A percentile compares a stretch with the other conserved stretches of the same genome.
Evolutionary conservation across 139 green algal species (phyloP).

Genomic region (Volvox africanus): DNA sequence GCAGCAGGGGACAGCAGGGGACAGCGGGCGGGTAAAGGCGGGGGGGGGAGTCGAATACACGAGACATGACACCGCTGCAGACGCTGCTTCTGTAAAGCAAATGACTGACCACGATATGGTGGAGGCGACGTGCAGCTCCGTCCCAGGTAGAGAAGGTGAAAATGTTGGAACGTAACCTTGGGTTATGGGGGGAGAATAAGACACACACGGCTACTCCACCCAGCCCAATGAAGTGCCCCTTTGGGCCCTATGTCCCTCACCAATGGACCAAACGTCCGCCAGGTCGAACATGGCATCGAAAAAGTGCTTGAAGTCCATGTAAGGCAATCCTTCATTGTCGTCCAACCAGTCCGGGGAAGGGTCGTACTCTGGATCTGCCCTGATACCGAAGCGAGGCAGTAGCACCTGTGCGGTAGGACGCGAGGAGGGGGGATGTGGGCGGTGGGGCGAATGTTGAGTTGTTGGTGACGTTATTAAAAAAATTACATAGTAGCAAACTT

Average conservation of each 20-base stretch:
- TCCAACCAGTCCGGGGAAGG: slow-evolving; percentile 20
- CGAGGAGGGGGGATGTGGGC: neutral
- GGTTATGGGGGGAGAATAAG: no score
- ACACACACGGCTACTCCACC: no score
- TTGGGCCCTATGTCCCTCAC: neutral
- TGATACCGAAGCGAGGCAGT: slow-evolving; percentile 13
- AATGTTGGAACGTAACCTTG: no score
- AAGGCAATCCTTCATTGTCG: slow-evolving; percentile 27
- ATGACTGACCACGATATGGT: no score
- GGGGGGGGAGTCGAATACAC: neutral
- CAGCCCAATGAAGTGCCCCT: no score
- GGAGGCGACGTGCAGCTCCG: no score
- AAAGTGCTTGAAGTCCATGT: slow-evolving; percentile 46
- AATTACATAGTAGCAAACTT: no score
- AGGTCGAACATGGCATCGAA: slow-evolving; percentile 55
- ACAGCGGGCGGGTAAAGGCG: neutral
- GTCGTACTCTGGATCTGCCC: slow-evolving; percentile 28
- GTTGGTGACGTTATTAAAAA: no score
- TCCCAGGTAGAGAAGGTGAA: no score
- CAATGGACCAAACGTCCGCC: slow-evolving; percentile 46
- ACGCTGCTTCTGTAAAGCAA: no score
- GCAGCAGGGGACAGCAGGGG: neutral
- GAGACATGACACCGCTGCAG: no score
- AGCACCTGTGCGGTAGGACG: neutral
- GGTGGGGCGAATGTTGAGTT: no score